phyloP scores from a whole-genome alignment of 1,139 yeast genomes.

The Geotrichum fermentans region DNA sequence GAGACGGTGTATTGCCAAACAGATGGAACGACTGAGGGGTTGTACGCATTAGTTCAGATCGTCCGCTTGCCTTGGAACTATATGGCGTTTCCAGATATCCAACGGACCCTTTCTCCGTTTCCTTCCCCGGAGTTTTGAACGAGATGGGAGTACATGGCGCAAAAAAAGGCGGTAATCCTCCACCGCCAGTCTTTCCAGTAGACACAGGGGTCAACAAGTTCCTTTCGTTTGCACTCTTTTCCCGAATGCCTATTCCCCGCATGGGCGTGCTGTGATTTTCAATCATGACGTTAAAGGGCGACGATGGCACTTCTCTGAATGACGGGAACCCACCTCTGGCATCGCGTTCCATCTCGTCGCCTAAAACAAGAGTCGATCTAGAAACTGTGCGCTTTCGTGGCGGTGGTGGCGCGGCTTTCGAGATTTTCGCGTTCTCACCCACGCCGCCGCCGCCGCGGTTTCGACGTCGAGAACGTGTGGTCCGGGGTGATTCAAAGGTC shows the following conservation, averaged over 20 bases:
- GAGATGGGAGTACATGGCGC: background rate
- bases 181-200: background rate
- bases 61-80: background rate
- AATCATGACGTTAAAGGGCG: no score
- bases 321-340: background rate
- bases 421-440: background rate
- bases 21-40: background rate
- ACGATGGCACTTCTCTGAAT: background rate
- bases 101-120: background rate
- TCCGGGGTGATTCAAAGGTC: no score
- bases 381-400: background rate
- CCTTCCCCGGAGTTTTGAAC: background rate
- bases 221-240: conserved; percentile 7
- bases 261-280: no score
- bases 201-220: background rate
- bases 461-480: background rate
- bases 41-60: background rate
- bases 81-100: background rate
- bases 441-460: background rate
- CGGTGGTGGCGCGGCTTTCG: background rate
- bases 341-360: background rate
- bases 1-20: background rate
- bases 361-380: background rate
- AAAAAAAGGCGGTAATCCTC: background rate
- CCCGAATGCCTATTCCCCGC: background rate